phyloP scores from a whole-genome alignment of 208 protist species.

The Acanthamoeba sp. region DNA sequence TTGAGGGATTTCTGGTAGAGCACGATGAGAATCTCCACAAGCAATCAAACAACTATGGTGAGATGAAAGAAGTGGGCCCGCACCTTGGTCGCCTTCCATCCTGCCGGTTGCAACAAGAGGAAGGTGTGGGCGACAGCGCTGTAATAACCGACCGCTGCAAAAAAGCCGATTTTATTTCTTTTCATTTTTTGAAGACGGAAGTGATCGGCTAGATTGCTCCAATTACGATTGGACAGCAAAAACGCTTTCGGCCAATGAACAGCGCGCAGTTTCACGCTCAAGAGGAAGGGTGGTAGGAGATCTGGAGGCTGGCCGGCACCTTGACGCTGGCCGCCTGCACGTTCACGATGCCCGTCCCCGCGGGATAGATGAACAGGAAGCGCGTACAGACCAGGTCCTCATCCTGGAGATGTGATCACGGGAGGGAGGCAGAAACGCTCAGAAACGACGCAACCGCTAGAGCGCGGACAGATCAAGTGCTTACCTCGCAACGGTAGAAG shows the following conservation, averaged over 20 bases:
- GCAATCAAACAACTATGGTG: not conserved
- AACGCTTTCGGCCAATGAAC: not conserved
- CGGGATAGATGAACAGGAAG: constrained; percentile 49
- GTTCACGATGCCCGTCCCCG: not conserved
- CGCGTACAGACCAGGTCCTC: constrained; percentile 54
- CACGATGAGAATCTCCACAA: not conserved
- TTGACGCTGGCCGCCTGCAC: not conserved
- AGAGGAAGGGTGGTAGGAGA: too few relatives aligned
- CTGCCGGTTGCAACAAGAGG: too few relatives aligned
- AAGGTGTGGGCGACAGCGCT: too few relatives aligned
- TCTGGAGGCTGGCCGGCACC: constrained; percentile 1
- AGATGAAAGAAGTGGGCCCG: not conserved
- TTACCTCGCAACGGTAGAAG: constrained; percentile 11
- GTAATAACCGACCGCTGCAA: too few relatives aligned
- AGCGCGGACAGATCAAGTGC: not conserved
- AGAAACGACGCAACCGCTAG: too few relatives aligned
- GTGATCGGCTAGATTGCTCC: too few relatives aligned
- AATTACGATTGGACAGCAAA: not conserved
- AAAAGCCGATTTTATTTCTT: too few relatives aligned
- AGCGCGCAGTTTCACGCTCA: too few relatives aligned
- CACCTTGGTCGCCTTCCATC: too few relatives aligned
- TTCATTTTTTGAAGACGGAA: too few relatives aligned
- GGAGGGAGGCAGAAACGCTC: not conserved
- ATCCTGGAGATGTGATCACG: not conserved
- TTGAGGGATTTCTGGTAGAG: not conserved